Base-by-base conservation (phyloP, 768 basidiomycete species). In the Imleria badia region DNA sequence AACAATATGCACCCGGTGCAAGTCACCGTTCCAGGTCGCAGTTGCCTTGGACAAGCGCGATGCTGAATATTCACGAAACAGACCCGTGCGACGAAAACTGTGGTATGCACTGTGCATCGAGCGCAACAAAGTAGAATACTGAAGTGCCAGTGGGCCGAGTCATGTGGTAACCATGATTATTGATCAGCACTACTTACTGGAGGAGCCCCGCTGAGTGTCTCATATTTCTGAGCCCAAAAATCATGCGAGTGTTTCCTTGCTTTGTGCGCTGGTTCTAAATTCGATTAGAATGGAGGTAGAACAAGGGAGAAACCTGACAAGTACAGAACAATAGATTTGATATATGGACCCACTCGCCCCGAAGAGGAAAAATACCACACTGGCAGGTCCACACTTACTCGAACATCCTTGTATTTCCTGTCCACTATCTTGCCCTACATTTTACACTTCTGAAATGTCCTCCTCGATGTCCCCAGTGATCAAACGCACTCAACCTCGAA, bases 261-360 rank as follows among this genome's bases (percentile, higher is more conserved):
- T 43, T 42, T 42, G 41, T 15, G 9, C 17, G n/a, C 26, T 29
- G 1, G 6, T 11, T 20, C 22, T 15, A 33, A 39, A 48, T 41
- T 8, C 9, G 33, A 51, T 52, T 15, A 22, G 20, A 22, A 22
- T 15, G 22, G 12, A 31, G 6, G 15, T 6, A 44, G 22, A 33
- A 55, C 48, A 52, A 52, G 42, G 49, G 53, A 11, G 29, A 41
- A 42, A 19, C 29, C 5, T 10, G 26, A 26, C 45, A 15, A 3
- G 17, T 34, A 10, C 17, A n/a, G 12, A 54, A 54, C 54, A 55
- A 55, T 55, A 52, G 13, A 30, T 14, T 6, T 31, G 34, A 23
- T 30, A 6, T 13, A 11, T 41, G 31, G 52, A 53, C 48, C 51
- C 53, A 46, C 49, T 14, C 20, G 49, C 45, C 14, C 35, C 23